Conservation (phyloP, 805 yeast genomes). For the Nakazawaea ambrosiae region DNA sequence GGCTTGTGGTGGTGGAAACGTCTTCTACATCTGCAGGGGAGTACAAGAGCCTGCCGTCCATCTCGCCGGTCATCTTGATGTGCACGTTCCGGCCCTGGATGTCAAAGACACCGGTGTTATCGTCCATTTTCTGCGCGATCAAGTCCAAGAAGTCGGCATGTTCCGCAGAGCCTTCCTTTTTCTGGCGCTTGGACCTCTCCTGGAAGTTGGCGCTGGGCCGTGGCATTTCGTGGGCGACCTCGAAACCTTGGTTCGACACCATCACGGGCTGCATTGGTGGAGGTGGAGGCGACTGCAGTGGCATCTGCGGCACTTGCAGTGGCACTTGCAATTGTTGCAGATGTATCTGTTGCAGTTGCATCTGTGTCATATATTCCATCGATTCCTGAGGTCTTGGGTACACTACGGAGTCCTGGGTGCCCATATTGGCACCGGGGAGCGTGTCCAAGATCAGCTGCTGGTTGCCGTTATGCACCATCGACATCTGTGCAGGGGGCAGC, state of each 20-base stretch:
- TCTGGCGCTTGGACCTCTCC: neutral
- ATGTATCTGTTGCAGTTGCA: neutral
- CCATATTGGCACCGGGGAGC: too few species aligned
- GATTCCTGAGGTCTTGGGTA: too few species aligned
- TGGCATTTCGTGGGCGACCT: neutral
- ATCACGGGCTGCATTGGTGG: too few species aligned
- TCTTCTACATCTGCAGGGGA: constrained; percentile 27
- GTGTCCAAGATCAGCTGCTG: too few species aligned
- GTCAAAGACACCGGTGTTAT: constrained; percentile 20
- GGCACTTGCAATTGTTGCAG: neutral
- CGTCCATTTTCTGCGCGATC: constrained; percentile 5
- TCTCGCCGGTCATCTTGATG: constrained; percentile 27
- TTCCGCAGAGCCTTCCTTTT: constrained; percentile 11
- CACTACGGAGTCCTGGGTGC: too few species aligned
- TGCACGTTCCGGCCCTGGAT: constrained; percentile 21
- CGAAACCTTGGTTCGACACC: too few species aligned
- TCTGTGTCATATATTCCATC: too few species aligned
- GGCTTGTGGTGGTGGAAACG: constrained; percentile 29
- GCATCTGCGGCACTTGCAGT: neutral
- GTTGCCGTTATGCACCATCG: too few species aligned
- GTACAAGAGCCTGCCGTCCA: constrained; percentile 32
- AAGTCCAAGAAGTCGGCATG: constrained; percentile 6
- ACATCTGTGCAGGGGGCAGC: too few species aligned
- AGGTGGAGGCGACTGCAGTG: neutral
- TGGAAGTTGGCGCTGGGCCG: neutral